These are phyloP conservation scores for Trichoderma citrinoviride DNA, from an alignment of 2,329 filamentous ascomycete species.

Conservation along the genomic window DNA sequence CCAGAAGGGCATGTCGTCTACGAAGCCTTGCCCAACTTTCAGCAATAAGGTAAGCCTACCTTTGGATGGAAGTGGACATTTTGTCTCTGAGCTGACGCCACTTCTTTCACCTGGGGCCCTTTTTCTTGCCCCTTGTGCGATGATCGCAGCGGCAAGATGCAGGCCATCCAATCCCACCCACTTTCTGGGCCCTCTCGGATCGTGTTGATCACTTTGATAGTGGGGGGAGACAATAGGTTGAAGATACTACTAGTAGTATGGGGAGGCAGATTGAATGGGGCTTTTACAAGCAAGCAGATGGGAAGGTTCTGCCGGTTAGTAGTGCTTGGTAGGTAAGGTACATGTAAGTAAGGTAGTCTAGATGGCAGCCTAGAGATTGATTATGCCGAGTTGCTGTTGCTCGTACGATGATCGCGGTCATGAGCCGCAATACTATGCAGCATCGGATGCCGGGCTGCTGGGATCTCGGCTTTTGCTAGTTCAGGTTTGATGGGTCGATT, in stretches of 20 bases:
- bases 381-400: not conserved
- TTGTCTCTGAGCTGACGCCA: not conserved
- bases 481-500: not conserved
- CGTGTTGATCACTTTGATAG: constrained; percentile 18
- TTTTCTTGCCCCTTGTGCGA: constrained; percentile 6
- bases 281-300: not conserved
- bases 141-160: constrained; percentile 10
- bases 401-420: not conserved
- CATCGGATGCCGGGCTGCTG: not conserved
- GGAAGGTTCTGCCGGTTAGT: not conserved
- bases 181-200: constrained; percentile 17
- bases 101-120: not conserved
- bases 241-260: constrained; percentile 1
- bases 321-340: not conserved
- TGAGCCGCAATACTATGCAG: not conserved
- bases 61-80: constrained; percentile 10
- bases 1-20: too few relatives aligned
- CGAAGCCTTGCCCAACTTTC: not conserved
- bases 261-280: not conserved
- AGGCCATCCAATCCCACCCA: constrained; percentile 5
- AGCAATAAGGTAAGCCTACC: not conserved
- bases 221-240: not conserved
- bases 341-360: too few relatives aligned
- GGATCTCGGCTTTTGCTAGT: not conserved
- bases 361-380: not conserved